Conservation (phyloP, 805 yeast genomes). For the Yarrowia sp. region DNA sequence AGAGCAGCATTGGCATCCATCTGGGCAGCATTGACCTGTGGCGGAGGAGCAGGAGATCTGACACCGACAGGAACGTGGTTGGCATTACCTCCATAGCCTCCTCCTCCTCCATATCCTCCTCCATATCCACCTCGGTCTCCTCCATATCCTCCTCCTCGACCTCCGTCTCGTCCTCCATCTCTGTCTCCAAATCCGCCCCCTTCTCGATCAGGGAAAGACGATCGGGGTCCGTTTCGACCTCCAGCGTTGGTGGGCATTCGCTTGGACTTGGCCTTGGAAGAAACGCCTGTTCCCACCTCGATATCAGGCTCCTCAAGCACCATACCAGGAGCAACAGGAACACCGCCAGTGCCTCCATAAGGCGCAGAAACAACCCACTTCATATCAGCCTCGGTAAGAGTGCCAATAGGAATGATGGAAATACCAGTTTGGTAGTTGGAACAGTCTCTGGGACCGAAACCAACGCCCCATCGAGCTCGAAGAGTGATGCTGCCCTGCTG, state of each 20-base stretch:
- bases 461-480: slow-evolving; percentile 98
- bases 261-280: slow-evolving; percentile 85
- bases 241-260: slow-evolving; percentile 85
- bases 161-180: neutral
- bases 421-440: slow-evolving; percentile 91
- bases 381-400: slow-evolving; percentile 91
- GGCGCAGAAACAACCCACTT: slow-evolving; percentile 86
- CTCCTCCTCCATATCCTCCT: neutral
- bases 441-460: slow-evolving; percentile 98
- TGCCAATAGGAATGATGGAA: slow-evolving; percentile 77
- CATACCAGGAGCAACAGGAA: slow-evolving; percentile 70
- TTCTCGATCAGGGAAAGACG: slow-evolving; percentile 42
- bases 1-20: slow-evolving; percentile 25
- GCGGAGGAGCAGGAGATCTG: slow-evolving; percentile 8
- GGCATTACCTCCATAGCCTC: neutral
- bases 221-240: slow-evolving; percentile 78
- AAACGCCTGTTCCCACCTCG: slow-evolving; percentile 90
- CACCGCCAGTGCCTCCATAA: slow-evolving; percentile 97
- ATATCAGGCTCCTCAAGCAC: slow-evolving; percentile 97
- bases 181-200: neutral
- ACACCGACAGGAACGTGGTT: slow-evolving; percentile 6
- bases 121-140: slow-evolving; percentile 10
- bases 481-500: slow-evolving; percentile 61
- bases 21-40: slow-evolving; percentile 8
- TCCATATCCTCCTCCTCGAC: slow-evolving; percentile 6